A percentile compares a stretch with the other conserved stretches of the same genome.
phyloP scores from a whole-genome alignment of 345 rosid species.

The Citrus mangshanensis region DNA sequence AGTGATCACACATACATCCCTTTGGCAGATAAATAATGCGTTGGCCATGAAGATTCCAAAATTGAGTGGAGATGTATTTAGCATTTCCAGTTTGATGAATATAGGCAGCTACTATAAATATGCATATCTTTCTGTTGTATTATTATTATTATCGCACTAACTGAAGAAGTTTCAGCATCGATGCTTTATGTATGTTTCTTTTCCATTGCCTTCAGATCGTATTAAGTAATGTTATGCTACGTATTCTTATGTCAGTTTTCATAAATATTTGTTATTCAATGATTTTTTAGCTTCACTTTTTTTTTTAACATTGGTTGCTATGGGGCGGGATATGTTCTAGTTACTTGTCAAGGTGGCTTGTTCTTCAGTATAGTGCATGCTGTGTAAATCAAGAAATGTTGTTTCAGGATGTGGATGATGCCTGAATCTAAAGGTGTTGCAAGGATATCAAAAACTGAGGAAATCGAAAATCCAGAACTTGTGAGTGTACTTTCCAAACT shows the following conservation, averaged over 20 bases:
- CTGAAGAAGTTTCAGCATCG: not conserved
- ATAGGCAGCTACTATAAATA: not conserved
- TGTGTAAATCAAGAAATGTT: constrained; percentile 14
- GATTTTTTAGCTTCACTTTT: not conserved
- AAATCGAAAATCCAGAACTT: constrained; percentile 18
- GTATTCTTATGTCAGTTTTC: not conserved
- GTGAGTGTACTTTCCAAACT: constrained; percentile 30
- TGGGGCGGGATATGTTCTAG: not conserved
- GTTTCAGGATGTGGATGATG: constrained; percentile 41
- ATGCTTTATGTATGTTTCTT: not conserved
- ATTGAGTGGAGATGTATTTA: not conserved
- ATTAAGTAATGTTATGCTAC: not conserved
- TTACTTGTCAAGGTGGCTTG: not conserved
- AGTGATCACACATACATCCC: not conserved
- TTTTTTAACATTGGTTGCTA: not conserved
- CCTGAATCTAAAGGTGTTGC: constrained; percentile 27
- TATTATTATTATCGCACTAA: no score
- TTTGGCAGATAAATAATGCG: not conserved
- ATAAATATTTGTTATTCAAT: not conserved
- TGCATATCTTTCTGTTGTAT: not conserved
- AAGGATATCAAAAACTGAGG: constrained; percentile 10
- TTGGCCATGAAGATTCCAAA: not conserved
- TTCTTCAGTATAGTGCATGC: not conserved
- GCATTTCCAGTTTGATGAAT: not conserved
- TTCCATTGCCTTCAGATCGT: not conserved